These are phyloP conservation scores for Apiospora aurea DNA, from an alignment of 2,329 filamentous ascomycete genomes.

Conservation along the genomic window DNA sequence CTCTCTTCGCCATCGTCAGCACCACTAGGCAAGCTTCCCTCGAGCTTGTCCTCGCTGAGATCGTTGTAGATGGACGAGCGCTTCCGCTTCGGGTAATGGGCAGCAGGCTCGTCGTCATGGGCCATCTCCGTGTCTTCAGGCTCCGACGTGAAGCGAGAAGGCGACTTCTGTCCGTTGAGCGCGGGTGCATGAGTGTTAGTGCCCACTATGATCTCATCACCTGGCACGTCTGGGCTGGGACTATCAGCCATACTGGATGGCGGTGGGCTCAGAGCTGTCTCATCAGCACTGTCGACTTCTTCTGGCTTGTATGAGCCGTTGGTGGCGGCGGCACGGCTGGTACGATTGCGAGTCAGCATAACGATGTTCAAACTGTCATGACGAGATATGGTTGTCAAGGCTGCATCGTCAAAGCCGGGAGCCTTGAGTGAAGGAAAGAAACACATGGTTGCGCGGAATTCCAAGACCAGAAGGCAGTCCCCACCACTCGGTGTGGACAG, in stretches of 20 bases:
- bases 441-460: not conserved
- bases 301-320: conserved; percentile 37
- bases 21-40: conserved; percentile 43
- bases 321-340: conserved; percentile 31
- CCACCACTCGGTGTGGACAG: not conserved
- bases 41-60: conserved; percentile 56
- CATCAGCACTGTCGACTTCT: conserved; percentile 46
- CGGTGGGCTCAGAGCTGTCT: conserved; percentile 52
- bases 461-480: not conserved
- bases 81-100: conserved; percentile 63
- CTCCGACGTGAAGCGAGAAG: conserved; percentile 45
- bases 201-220: conserved; percentile 62
- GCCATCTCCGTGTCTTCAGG: conserved; percentile 53
- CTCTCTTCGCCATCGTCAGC: conserved; percentile 39
- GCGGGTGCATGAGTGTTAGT: conserved; percentile 38
- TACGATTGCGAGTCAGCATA: conserved; percentile 30
- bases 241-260: conserved; percentile 51
- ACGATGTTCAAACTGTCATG: not conserved
- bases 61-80: conserved; percentile 58
- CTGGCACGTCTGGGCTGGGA: conserved; percentile 48
- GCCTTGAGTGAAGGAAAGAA: conserved; percentile 19
- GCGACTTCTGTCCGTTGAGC: conserved; percentile 48
- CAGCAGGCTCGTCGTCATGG: conserved; percentile 45
- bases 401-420: not conserved
- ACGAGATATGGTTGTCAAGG: not conserved